Evolutionary conservation across 495 filamentous ascomycete species (phyloP).

Genomic region (Trichoderma erinaceum): DNA sequence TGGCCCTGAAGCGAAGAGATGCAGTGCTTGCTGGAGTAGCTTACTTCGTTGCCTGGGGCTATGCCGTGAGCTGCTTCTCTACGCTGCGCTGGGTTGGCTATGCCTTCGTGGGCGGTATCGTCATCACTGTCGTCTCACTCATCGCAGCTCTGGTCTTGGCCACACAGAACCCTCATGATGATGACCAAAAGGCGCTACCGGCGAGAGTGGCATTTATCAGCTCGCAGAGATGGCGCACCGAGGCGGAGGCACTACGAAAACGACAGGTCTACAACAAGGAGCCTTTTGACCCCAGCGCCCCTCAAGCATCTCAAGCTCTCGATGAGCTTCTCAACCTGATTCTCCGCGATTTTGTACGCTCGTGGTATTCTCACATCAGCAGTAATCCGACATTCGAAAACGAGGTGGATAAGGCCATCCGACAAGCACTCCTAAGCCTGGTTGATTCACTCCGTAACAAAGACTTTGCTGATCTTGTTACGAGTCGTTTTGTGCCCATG

Average conservation of each 20-base stretch:
- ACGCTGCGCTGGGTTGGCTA: slow-evolving; percentile 72
- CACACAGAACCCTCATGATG: slow-evolving; percentile 42
- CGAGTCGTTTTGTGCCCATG: slow-evolving; percentile 77
- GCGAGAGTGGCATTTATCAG: slow-evolving; percentile 52
- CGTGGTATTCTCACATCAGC: slow-evolving; percentile 87
- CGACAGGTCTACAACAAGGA: slow-evolving; percentile 44
- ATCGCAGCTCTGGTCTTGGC: slow-evolving; percentile 54
- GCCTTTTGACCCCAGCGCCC: slow-evolving; percentile 72
- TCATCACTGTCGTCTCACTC: slow-evolving; percentile 47
- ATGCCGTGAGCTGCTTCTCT: slow-evolving; percentile 72
- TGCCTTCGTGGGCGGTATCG: slow-evolving; percentile 63
- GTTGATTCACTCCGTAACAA: slow-evolving; percentile 60
- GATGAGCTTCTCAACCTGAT: slow-evolving; percentile 74
- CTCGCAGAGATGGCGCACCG: slow-evolving; percentile 59
- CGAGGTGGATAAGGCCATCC: slow-evolving; percentile 75
- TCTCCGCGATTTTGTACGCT: slow-evolving; percentile 75
- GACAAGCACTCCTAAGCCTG: slow-evolving; percentile 65
- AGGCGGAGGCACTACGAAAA: slow-evolving; percentile 53
- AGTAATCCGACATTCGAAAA: slow-evolving; percentile 70
- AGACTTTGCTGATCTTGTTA: slow-evolving; percentile 74
- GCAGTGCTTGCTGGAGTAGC: slow-evolving; percentile 61
- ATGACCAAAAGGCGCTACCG: slow-evolving; percentile 14
- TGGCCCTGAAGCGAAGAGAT: slow-evolving; percentile 75
- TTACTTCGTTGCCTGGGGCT: slow-evolving; percentile 80
- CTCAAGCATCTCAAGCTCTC: slow-evolving; percentile 70